phyloP scores from a whole-genome alignment of 2,329 filamentous ascomycete species.

The Calonectria hawksworthii region DNA sequence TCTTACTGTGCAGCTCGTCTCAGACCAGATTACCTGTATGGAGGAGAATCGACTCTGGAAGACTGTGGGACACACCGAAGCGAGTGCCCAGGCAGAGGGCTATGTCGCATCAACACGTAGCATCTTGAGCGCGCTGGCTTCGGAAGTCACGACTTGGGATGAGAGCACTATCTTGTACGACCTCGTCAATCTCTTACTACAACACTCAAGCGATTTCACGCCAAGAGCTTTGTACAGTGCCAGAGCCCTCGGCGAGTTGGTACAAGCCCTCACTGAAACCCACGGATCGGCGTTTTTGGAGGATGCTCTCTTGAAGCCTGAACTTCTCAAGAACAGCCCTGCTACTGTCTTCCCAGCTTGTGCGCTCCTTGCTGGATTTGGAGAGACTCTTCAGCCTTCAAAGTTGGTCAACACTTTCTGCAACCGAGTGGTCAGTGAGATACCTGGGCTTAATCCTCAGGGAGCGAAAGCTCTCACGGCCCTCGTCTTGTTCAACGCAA shows the following conservation, averaged over 20 bases:
- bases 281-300: conserved; percentile 63
- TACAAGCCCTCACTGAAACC: conserved; percentile 61
- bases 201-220: conserved; percentile 57
- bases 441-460: conserved; percentile 60
- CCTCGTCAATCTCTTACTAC: conserved; percentile 60
- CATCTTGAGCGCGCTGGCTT: conserved; percentile 52
- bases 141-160: conserved; percentile 56
- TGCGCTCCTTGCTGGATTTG: conserved; percentile 66
- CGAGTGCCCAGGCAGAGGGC: conserved; percentile 57
- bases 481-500: conserved; percentile 68
- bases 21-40: conserved; percentile 66
- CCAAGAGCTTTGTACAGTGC: conserved; percentile 66
- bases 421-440: conserved; percentile 74
- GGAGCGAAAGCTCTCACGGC: conserved; percentile 61
- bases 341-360: conserved; percentile 63
- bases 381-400: conserved; percentile 63
- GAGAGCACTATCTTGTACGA: conserved; percentile 55
- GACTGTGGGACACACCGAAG: conserved; percentile 52
- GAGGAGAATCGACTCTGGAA: conserved; percentile 63
- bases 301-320: conserved; percentile 60
- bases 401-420: conserved; percentile 66
- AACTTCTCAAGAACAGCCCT: conserved; percentile 62
- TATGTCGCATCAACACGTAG: conserved; percentile 58
- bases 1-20: conserved; percentile 64
- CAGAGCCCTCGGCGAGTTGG: conserved; percentile 63